Percentiles rank a stretch among this genome's conserved stretches.
Evolutionary conservation across 495 filamentous ascomycete species (phyloP).

Genomic region (Aspergillus coremiiformis): DNA sequence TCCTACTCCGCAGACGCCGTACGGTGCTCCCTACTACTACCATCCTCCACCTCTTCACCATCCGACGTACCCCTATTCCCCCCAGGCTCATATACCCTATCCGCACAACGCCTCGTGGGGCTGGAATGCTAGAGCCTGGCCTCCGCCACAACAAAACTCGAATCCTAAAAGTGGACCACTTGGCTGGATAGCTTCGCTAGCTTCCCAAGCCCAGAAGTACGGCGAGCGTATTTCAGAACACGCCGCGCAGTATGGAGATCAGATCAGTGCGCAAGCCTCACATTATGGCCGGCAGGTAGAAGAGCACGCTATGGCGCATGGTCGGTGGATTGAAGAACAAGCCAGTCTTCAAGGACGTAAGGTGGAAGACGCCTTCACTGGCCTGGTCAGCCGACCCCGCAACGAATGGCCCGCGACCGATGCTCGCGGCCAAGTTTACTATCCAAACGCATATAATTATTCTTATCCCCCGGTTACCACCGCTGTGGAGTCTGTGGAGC

Average conservation of each 20-base stretch:
- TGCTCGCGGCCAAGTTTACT: slow-evolving; percentile 9
- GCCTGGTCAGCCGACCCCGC: not conserved
- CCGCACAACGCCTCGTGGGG: slow-evolving; percentile 20
- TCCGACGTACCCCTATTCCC: slow-evolving; percentile 25
- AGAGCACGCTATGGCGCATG: slow-evolving; percentile 36
- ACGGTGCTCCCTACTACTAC: slow-evolving; percentile 16
- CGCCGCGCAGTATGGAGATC: slow-evolving; percentile 36
- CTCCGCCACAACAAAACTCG: slow-evolving; percentile 19
- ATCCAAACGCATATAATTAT: slow-evolving; percentile 7
- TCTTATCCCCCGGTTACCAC: not conserved
- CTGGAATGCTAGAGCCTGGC: slow-evolving; percentile 26
- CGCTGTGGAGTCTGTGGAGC: not conserved
- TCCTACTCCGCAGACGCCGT: slow-evolving; percentile 17
- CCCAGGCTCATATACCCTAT: slow-evolving; percentile 17
- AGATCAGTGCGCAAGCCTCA: slow-evolving; percentile 35
- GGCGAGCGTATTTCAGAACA: slow-evolving; percentile 38
- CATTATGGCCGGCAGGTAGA: slow-evolving; percentile 37
- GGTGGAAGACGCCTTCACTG: slow-evolving; percentile 14
- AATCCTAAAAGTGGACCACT: slow-evolving; percentile 25
- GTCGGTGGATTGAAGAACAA: slow-evolving; percentile 39
- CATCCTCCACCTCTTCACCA: slow-evolving; percentile 13
- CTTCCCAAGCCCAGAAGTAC: slow-evolving; percentile 37
- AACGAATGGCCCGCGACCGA: slow-evolving; percentile 6
- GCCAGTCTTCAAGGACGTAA: slow-evolving; percentile 26
- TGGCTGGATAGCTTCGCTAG: slow-evolving; percentile 33